A percentile compares a stretch with the other conserved stretches of the same genome.
phyloP scores from a whole-genome alignment of 2,329 filamentous ascomycete species.

The Magnaporthiopsis incrustans region DNA sequence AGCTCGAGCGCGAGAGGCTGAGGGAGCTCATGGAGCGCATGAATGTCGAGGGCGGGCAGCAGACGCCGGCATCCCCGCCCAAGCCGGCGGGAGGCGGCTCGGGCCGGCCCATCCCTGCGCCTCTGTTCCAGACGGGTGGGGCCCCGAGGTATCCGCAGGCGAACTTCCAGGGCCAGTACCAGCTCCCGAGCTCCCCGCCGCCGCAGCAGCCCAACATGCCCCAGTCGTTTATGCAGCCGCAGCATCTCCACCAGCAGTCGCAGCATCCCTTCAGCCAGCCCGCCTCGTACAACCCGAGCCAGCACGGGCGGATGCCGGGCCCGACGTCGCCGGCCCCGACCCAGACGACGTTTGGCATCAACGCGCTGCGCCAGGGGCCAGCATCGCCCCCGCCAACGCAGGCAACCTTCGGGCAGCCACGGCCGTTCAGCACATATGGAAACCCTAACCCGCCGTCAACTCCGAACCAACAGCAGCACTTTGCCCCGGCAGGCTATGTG shows the following conservation, averaged over 20 bases:
- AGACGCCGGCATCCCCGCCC: constrained; percentile 25
- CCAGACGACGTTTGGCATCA: constrained; percentile 27
- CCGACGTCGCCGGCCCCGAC: constrained; percentile 37
- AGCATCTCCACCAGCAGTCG: constrained; percentile 23
- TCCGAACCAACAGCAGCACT: constrained; percentile 31
- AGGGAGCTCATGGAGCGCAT: constrained; percentile 91
- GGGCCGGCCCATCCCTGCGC: constrained; percentile 25
- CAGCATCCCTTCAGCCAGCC: constrained; percentile 38
- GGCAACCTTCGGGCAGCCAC: constrained; percentile 38
- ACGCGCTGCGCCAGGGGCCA: constrained; percentile 25
- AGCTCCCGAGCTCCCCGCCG: constrained; percentile 49
- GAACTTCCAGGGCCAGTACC: constrained; percentile 50
- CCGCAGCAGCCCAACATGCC: constrained; percentile 34
- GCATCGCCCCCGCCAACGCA: constrained; percentile 58
- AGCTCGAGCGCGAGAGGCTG: constrained; percentile 78
- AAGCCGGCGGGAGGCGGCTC: constrained; percentile 25
- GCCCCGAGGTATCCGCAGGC: constrained; percentile 43
- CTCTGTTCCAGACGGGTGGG: constrained; percentile 27
- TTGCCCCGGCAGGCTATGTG: constrained; percentile 50
- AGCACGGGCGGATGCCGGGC: constrained; percentile 49
- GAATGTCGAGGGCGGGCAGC: constrained; percentile 62
- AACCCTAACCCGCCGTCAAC: constrained; percentile 30
- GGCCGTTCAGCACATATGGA: constrained; percentile 40
- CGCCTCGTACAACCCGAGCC: constrained; percentile 47
- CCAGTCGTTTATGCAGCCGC: constrained; percentile 22